A percentile compares a stretch with the other conserved stretches of the same genome.
These are phyloP conservation scores for Pseudovirgaria hyperparasitica DNA, from an alignment of 2,329 filamentous ascomycete genomes.

Conservation along the genomic window DNA sequence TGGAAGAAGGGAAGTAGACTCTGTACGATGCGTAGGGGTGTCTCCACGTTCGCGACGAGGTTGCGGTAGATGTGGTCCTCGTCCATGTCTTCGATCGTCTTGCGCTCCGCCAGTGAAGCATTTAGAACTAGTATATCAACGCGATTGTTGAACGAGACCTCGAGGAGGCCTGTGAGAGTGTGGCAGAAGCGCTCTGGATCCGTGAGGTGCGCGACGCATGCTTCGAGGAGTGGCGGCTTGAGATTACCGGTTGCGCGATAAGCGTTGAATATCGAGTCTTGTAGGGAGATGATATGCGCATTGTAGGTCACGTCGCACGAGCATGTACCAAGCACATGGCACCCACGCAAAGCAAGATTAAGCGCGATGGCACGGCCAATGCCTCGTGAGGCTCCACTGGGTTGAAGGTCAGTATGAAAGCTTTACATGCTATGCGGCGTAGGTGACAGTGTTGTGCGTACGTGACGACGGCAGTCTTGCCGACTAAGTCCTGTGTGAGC, in stretches of 20 bases:
- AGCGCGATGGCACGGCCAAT: constrained; percentile 18
- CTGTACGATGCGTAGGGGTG: constrained; percentile 12
- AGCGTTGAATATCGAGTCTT: too few relatives aligned
- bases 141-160: constrained; percentile 8
- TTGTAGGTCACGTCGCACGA: too few relatives aligned
- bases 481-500: constrained; percentile 5
- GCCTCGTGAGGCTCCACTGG: constrained; percentile 16
- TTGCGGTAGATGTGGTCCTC: constrained; percentile 7
- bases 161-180: constrained; percentile 6
- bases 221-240: too few relatives aligned
- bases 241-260: too few relatives aligned
- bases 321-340: constrained; percentile 18
- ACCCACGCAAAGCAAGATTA: constrained; percentile 15
- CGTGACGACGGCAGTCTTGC: constrained; percentile 2
- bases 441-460: constrained; percentile 6
- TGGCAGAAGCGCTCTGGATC: too few relatives aligned
- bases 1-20: constrained; percentile 13
- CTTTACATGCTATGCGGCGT: constrained; percentile 11
- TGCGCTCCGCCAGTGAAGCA: constrained; percentile 8
- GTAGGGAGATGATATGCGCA: too few relatives aligned
- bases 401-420: too few relatives aligned
- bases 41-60: constrained; percentile 13
- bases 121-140: constrained; percentile 16
- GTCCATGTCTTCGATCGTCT: constrained; percentile 6
- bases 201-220: too few relatives aligned